Percentiles rank a stretch among this genome's conserved stretches.
phyloP scores from a whole-genome alignment of 768 basidiomycete species.

The Phanerochaete carnosa region DNA sequence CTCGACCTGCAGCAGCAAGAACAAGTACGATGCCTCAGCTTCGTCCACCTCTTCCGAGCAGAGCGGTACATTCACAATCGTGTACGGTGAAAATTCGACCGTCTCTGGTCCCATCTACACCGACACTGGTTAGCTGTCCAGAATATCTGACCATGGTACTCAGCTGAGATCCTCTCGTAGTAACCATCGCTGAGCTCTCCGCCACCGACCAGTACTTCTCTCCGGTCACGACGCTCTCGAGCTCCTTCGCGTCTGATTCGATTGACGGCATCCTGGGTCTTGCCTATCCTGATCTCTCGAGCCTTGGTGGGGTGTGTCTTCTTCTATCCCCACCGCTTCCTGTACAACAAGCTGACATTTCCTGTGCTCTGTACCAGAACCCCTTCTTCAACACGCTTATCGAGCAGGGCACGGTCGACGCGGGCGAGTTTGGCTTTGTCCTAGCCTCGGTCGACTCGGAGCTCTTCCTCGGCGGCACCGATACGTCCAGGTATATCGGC shows the following conservation, averaged over 20 bases:
- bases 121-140: slow-evolving; percentile 28
- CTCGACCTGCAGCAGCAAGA: slow-evolving; percentile 13
- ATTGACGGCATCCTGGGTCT: slow-evolving; percentile 30
- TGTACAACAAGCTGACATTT: not conserved
- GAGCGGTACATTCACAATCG: slow-evolving; percentile 28
- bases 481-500: slow-evolving; percentile 41
- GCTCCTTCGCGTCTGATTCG: slow-evolving; percentile 16
- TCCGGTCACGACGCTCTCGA: slow-evolving; percentile 23
- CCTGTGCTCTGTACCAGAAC: slow-evolving; percentile 11
- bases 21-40: slow-evolving; percentile 8
- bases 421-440: slow-evolving; percentile 36
- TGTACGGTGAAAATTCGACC: slow-evolving; percentile 37
- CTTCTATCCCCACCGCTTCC: not conserved
- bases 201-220: slow-evolving; percentile 28
- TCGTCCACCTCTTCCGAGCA: slow-evolving; percentile 27
- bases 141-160: not conserved
- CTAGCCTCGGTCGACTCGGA: slow-evolving; percentile 30
- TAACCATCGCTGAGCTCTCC: slow-evolving; percentile 41
- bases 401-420: slow-evolving; percentile 14
- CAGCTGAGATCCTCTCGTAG: slow-evolving; percentile 15
- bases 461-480: no score
- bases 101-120: no score
- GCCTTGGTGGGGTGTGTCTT: slow-evolving; percentile 8
- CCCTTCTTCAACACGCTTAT: slow-evolving; percentile 29
- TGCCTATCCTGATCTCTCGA: slow-evolving; percentile 26